These are phyloP conservation scores for Salicornia ramosissima DNA, from an alignment of 148 eudicot genomes.

Conservation along the genomic window DNA sequence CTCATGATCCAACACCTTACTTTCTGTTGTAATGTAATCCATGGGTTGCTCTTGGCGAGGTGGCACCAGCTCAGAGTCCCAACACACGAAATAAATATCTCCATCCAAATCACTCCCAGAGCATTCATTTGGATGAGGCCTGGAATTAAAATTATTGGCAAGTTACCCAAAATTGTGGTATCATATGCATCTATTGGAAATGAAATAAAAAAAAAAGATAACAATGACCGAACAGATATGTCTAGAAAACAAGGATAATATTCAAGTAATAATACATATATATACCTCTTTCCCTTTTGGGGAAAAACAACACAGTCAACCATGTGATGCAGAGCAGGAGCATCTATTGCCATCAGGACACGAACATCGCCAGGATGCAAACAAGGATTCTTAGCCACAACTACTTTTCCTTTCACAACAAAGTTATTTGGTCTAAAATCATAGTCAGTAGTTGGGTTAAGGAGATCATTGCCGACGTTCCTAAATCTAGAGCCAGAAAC, in stretches of 20 bases:
- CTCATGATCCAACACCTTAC: slow-evolving; percentile 47
- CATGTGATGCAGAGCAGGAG: slow-evolving; percentile 61
- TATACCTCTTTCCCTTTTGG: slow-evolving; percentile 52
- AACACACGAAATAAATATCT: slow-evolving; percentile 82
- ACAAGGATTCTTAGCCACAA: slow-evolving; percentile 79
- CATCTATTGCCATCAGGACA: slow-evolving; percentile 51
- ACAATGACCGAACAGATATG: too few relatives aligned
- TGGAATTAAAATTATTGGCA: slow-evolving; percentile 18
- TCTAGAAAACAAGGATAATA: too few relatives aligned
- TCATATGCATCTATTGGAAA: neutral
- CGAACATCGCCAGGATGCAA: slow-evolving; percentile 80
- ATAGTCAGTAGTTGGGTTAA: slow-evolving; percentile 10
- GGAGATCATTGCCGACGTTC: slow-evolving; percentile 35
- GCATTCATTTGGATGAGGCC: slow-evolving; percentile 97
- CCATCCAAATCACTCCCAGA: slow-evolving; percentile 99
- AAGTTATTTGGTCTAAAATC: slow-evolving; percentile 14
- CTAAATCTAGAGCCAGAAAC: slow-evolving; percentile 45
- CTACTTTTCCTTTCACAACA: slow-evolving; percentile 42
- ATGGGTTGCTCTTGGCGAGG: slow-evolving; percentile 47
- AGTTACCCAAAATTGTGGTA: too few relatives aligned
- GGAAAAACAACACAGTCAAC: slow-evolving; percentile 82
- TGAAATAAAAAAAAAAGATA: too few relatives aligned
- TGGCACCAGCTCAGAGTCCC: slow-evolving; percentile 84
- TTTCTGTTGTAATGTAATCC: slow-evolving; percentile 62
- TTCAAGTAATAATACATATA: neutral